Base-by-base conservation (phyloP, 2,329 filamentous ascomycete species). In the Exophiala sp. region DNA sequence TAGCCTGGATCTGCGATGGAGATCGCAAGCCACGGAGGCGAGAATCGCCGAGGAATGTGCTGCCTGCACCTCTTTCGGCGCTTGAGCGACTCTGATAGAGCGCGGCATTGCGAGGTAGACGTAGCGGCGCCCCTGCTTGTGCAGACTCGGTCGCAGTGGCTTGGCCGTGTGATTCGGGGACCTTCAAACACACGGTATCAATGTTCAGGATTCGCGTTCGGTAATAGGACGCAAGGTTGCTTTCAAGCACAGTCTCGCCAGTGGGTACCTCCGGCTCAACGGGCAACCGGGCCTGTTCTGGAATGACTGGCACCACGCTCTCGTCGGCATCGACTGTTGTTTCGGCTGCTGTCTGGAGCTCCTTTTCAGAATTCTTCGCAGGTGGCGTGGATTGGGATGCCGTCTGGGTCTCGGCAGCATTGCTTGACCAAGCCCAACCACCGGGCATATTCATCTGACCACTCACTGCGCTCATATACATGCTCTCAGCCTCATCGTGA, bases 401-500 rank as follows among this genome's bases (percentile, higher is more conserved):
- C 18, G 32, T 18, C n/a, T 47, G 42, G 8, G 45, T 16, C 16
- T 30, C 29, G 13, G 34, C 7, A 9, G 39, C 11, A n/a, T 14
- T 18, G 19, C 27, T 32, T 13, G 56, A 51, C 48, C 46, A 56
- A 19, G 23, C 46, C 41, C 55, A 55, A 11, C 45, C 56, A 23
- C 56, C 56, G 14, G 56, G 56, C 52, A 58, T 58, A 23, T 46
- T 34, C 1, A 42, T 27, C 21, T 35, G 42, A 37, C 49, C 54
- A 50, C 76, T 80, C 48, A 81, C 70, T 9, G 78, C 80, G 62
- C 81, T 75, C 71, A 75, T 72, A 50, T 75, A 75, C 65, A 75
- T 69, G 55, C 72, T 75, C 48, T 73, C 66, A n/a, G 73, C 73
- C 59, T 75, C 71, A 50, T 74, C 71, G 48, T 71, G 69, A 35